These are phyloP conservation scores for Chaetomium globosum DNA, from an alignment of 2,329 filamentous ascomycete species.

Conservation along the genomic window DNA sequence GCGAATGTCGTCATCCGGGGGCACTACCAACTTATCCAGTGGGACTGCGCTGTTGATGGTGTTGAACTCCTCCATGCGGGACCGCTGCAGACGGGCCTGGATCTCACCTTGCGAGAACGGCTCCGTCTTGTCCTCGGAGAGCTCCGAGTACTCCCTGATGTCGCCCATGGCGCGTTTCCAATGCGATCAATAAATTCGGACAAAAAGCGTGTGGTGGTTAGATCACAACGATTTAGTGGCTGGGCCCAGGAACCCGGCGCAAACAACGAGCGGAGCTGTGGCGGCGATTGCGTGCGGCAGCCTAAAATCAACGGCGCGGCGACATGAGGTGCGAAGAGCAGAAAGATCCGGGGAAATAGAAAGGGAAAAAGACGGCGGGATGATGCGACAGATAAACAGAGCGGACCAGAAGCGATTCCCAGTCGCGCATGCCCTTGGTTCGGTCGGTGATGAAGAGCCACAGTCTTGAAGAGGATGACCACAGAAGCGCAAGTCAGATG, in stretches of 20 bases:
- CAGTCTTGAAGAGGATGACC: slow-evolving; percentile 34
- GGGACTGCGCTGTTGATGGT: slow-evolving; percentile 51
- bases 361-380: slow-evolving; percentile 5
- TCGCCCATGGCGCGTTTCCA: slow-evolving; percentile 48
- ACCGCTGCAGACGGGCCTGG: slow-evolving; percentile 51
- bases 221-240: slow-evolving; percentile 7
- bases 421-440: slow-evolving; percentile 21
- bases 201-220: slow-evolving; percentile 2
- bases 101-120: slow-evolving; percentile 61
- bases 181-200: not conserved
- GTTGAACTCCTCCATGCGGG: slow-evolving; percentile 51
- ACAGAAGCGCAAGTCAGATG: slow-evolving; percentile 39
- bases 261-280: slow-evolving; percentile 1
- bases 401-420: slow-evolving; percentile 25
- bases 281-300: slow-evolving; percentile 5
- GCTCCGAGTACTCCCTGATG: slow-evolving; percentile 37
- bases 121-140: slow-evolving; percentile 58
- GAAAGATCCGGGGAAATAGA: not conserved
- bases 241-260: not conserved
- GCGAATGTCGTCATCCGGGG: slow-evolving; percentile 56
- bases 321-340: not conserved
- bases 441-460: slow-evolving; percentile 29
- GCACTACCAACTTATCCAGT: slow-evolving; percentile 53
- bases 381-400: slow-evolving; percentile 20
- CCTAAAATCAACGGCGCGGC: not conserved